Conservation (phyloP, 345 rosid genomes). For the Rubroshorea leprosula region DNA sequence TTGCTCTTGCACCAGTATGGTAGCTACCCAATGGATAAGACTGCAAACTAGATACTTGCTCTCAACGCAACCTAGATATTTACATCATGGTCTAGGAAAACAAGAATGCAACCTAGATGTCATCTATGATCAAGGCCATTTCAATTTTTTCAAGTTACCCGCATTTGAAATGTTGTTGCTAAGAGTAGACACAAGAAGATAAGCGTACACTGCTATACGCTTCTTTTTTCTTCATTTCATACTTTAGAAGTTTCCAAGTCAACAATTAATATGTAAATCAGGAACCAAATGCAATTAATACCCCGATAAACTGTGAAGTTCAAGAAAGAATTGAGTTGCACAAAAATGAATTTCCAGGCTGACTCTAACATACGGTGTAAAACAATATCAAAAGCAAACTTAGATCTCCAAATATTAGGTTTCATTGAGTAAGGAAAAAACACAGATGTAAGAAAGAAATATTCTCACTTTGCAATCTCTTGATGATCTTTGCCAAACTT, state of each 20-base stretch:
- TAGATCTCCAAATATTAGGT: not conserved
- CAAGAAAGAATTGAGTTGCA: too few relatives aligned
- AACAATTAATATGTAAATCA: too few relatives aligned
- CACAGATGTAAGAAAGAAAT: not conserved
- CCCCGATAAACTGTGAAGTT: too few relatives aligned
- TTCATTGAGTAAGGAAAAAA: not conserved
- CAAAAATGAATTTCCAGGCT: too few relatives aligned
- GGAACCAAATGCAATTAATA: too few relatives aligned
- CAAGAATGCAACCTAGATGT: not conserved
- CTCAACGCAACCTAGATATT: not conserved
- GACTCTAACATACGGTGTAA: too few relatives aligned
- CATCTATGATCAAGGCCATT: not conserved
- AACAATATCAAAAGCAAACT: too few relatives aligned
- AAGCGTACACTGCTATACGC: not conserved
- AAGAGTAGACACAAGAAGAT: too few relatives aligned
- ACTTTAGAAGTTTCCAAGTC: not conserved
- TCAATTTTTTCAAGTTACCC: not conserved
- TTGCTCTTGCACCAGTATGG: not conserved
- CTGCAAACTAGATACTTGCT: not conserved
- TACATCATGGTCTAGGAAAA: not conserved
- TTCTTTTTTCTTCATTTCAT: not conserved
- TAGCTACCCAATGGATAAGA: not conserved
- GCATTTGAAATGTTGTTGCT: not conserved
- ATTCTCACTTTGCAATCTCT: constrained; percentile 66
- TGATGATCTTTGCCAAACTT: constrained; percentile 64